phyloP scores from a whole-genome alignment of 768 basidiomycete genomes.

The Nevesoporus exiguus region DNA sequence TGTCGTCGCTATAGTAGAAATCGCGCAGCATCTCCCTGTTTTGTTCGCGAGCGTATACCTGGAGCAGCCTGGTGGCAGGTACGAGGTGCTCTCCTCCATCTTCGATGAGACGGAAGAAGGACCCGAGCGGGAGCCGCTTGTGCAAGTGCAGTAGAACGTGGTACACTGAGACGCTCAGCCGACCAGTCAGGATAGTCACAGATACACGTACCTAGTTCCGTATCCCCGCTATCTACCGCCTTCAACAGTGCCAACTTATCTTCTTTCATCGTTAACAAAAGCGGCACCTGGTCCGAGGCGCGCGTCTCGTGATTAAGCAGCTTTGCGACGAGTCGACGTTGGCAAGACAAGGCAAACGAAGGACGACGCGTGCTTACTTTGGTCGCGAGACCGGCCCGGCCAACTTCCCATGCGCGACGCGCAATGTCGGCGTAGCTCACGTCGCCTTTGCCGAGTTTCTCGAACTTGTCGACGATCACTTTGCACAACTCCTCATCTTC shows the following conservation, averaged over 20 bases:
- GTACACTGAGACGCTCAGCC: slow-evolving; percentile 59
- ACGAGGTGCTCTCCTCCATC: slow-evolving; percentile 76
- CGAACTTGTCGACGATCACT: slow-evolving; percentile 87
- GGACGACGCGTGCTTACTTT: slow-evolving; percentile 47
- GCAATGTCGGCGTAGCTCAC: slow-evolving; percentile 97
- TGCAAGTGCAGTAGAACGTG: slow-evolving; percentile 88
- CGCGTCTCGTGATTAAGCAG: slow-evolving; percentile 87
- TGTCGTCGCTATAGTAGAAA: slow-evolving; percentile 97
- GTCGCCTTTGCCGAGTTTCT: slow-evolving; percentile 68
- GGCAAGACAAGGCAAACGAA: not conserved
- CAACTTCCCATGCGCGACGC: slow-evolving; percentile 87
- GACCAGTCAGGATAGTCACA: not conserved
- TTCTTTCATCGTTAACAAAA: slow-evolving; percentile 93
- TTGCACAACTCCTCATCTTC: slow-evolving; percentile 79
- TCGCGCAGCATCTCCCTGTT: slow-evolving; percentile 90
- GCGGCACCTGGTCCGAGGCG: slow-evolving; percentile 89
- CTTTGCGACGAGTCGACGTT: slow-evolving; percentile 35
- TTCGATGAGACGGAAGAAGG: slow-evolving; percentile 93
- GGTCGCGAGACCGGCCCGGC: slow-evolving; percentile 75
- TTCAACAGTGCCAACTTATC: slow-evolving; percentile 83
- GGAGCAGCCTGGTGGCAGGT: slow-evolving; percentile 74
- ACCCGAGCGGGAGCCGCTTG: slow-evolving; percentile 77
- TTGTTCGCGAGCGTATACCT: slow-evolving; percentile 89
- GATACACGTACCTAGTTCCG: slow-evolving; percentile 71
- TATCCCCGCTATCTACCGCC: slow-evolving; percentile 92